phyloP scores from a whole-genome alignment of 768 basidiomycete genomes.

The Pulveroboletus ravenelii region DNA sequence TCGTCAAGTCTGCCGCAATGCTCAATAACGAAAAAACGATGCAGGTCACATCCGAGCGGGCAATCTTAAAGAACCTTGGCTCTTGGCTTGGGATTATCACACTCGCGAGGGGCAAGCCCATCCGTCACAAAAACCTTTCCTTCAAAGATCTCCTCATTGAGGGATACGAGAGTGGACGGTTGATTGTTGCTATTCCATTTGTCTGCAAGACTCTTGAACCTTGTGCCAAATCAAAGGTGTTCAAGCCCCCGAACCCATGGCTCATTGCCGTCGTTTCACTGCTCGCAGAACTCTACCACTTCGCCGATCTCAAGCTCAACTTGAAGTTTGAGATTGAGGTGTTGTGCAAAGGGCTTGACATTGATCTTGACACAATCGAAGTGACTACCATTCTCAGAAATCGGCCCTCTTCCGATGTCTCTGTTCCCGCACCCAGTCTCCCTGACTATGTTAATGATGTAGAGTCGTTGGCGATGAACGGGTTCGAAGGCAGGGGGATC shows the following conservation, averaged over 20 bases:
- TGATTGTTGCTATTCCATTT: conserved; percentile 94
- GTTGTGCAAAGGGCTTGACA: conserved; percentile 84
- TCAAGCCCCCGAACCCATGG: conserved; percentile 98
- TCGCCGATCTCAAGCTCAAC: conserved; percentile 92
- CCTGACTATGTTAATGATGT: conserved; percentile 81
- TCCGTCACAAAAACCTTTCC: conserved; percentile 88
- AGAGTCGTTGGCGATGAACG: conserved; percentile 71
- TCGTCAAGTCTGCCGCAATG: conserved; percentile 76
- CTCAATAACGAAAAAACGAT: conserved; percentile 91
- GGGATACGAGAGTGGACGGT: conserved; percentile 86
- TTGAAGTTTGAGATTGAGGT: conserved; percentile 99
- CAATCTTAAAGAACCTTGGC: conserved; percentile 87
- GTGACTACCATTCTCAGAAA: conserved; percentile 79
- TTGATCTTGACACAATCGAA: conserved; percentile 82
- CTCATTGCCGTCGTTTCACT: conserved; percentile 91
- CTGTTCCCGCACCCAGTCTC: conserved; percentile 48
- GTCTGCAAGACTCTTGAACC: conserved; percentile 96
- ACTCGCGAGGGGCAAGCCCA: conserved; percentile 85
- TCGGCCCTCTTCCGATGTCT: conserved; percentile 59
- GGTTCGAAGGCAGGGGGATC: conserved; percentile 52
- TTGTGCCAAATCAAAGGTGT: conserved; percentile 84
- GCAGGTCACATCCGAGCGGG: conserved; percentile 79
- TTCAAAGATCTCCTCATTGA: conserved; percentile 98
- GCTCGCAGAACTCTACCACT: conserved; percentile 94
- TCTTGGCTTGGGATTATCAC: conserved; percentile 95